A percentile compares a stretch with the other conserved stretches of the same genome.
phyloP scores from a whole-genome alignment of 257 asterid genomes.

The Galeopsis tetrahit region DNA sequence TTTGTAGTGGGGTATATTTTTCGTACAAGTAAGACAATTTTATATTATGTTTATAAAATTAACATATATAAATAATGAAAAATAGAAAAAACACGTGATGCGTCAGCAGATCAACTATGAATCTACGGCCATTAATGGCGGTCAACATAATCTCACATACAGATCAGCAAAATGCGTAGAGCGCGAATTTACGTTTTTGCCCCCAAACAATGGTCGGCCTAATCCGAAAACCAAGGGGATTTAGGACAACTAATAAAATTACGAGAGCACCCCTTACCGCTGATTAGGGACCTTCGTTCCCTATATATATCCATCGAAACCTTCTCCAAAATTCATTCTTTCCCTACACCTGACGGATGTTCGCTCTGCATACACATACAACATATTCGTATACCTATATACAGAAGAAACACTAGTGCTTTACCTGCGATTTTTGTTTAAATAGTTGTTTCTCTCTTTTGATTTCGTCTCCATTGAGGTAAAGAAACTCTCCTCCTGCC shows the following conservation, averaged over 20 bases:
- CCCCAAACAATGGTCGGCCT: not conserved
- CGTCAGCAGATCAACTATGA: not conserved
- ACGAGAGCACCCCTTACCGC: conserved; percentile 36
- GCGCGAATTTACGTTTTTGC: not conserved
- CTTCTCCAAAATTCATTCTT: conserved; percentile 17
- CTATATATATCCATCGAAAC: conserved; percentile 64
- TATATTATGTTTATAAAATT: no score
- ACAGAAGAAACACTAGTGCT: not conserved
- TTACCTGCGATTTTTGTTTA: conserved; percentile 1
- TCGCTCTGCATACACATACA: conserved; percentile 18
- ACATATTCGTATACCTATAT: conserved; percentile 15
- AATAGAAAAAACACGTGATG: not conserved
- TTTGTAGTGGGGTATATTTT: no score
- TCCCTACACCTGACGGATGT: conserved; percentile 28
- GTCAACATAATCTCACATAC: conserved; percentile 11
- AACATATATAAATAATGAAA: no score
- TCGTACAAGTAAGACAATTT: no score
- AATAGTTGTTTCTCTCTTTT: conserved; percentile 43
- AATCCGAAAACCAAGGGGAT: conserved; percentile 26
- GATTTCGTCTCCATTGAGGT: conserved; percentile 50
- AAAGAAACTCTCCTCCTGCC: conserved; percentile 15
- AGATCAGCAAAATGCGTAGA: conserved; percentile 18
- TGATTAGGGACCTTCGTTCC: conserved; percentile 38
- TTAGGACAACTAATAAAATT: not conserved
- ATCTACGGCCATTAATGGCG: conserved; percentile 21